These are phyloP conservation scores for Polychaeton citri DNA, from an alignment of 2,329 filamentous ascomycete species.

Conservation along the genomic window DNA sequence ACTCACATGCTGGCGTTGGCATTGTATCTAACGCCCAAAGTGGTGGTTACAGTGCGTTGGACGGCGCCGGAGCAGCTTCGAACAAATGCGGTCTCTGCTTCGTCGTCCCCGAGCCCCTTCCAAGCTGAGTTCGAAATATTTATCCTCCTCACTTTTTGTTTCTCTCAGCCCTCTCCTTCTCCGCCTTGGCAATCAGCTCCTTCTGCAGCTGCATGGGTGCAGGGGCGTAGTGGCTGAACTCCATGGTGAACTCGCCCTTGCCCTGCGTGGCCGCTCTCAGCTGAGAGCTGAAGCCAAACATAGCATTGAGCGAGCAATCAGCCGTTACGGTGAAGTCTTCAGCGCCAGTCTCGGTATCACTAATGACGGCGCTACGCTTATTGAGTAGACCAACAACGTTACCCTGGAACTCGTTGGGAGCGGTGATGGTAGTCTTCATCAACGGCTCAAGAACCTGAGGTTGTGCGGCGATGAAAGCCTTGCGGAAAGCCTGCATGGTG, in stretches of 20 bases:
- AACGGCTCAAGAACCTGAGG: slow-evolving; percentile 85
- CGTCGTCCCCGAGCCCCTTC: no score
- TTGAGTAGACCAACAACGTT: slow-evolving; percentile 90
- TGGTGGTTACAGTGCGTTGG: no score
- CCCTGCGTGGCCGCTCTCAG: slow-evolving; percentile 88
- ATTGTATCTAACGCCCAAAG: no score
- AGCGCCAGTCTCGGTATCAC: slow-evolving; percentile 83
- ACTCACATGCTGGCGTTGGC: no score
- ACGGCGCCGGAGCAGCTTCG: no score
- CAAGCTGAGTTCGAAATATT: no score
- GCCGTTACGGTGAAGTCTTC: slow-evolving; percentile 90
- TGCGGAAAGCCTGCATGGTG: slow-evolving; percentile 91
- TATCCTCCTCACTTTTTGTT: slow-evolving; percentile 43
- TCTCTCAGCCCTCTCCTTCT: slow-evolving; percentile 52
- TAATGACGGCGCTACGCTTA: slow-evolving; percentile 89
- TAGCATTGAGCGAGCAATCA: slow-evolving; percentile 86
- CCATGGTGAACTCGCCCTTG: slow-evolving; percentile 98
- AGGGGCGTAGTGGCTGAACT: slow-evolving; percentile 90
- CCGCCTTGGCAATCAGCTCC: slow-evolving; percentile 54
- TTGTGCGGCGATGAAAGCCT: slow-evolving; percentile 69
- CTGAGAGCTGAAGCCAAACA: slow-evolving; percentile 95
- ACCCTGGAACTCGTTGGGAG: slow-evolving; percentile 94
- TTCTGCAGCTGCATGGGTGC: slow-evolving; percentile 82
- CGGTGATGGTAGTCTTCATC: slow-evolving; percentile 96
- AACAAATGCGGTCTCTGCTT: no score